Evolutionary conservation across 148 eudicot genomes (phyloP), one percentile per base, ranked within the genome.

Genomic region (Chenopodium formosanum): DNA sequence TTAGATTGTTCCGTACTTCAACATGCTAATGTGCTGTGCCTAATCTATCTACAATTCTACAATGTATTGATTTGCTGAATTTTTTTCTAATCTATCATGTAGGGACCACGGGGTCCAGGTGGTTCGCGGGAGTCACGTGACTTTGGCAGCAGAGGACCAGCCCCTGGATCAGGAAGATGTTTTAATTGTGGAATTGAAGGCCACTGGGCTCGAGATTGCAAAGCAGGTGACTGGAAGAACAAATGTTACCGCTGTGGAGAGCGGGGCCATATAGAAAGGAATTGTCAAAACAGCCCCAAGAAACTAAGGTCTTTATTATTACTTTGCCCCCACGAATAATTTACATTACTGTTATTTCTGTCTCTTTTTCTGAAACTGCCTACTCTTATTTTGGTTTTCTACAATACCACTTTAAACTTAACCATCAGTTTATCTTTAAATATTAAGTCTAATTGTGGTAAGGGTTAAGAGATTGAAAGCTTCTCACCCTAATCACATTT

Each of bases 141-240:
- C 75, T 86, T 85, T 81, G 85, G 87, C 27, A 91, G 97, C 31
- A 90, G 97, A 87, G 98, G 98, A 56, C 95, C 97, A 78, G 86
- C 97, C 4, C 98, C 95, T 16, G 98, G 98, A 58, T 88, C 98
- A 20, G 97, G 98, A 11, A 90, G 95, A 44, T 94, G 98, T 86
- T 94, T 94, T 80, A 94, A 94, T 82, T 94, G 98, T 90, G 98
- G 98, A 76, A 73, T 94, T 88, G 98, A 94, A 83, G 98, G 98
- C 22, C 98, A 94, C 73, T 94, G 98, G 98, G 98, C 98, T 80
- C 86, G 98, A 74, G 98, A 92, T 81, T 94, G 97, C 89, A 89
- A 92, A 86, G 94, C 97, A 77, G 97, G 98, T 64, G 98, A 94
- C 87, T 94, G 98, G 98, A 94, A 94, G 86, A 94, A 94, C 84